Evolutionary conservation across 805 yeast genomes (phyloP).

Genomic region (Cyberlindnera americana): DNA sequence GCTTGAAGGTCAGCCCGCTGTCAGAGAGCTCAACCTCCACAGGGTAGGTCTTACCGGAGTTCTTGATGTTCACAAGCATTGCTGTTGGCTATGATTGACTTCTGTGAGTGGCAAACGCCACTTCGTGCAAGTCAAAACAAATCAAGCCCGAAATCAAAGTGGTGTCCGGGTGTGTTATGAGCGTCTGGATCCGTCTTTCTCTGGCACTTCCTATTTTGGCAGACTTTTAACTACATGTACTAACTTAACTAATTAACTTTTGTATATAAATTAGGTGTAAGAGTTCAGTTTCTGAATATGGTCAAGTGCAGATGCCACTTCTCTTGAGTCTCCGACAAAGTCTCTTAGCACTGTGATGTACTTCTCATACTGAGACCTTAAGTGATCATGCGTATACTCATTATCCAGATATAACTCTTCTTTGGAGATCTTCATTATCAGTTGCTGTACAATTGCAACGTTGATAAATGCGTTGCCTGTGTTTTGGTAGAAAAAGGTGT

Average conservation of each 20-base stretch:
- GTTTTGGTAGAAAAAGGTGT: constrained; percentile 13
- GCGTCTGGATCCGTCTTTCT: not conserved
- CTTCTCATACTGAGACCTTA: constrained; percentile 2
- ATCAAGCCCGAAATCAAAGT: too few relatives aligned
- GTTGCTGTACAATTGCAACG: constrained; percentile 21
- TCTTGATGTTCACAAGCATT: constrained; percentile 44
- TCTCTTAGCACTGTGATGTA: constrained; percentile 6
- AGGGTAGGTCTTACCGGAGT: constrained; percentile 65
- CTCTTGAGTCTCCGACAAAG: constrained; percentile 5
- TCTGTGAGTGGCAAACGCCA: too few relatives aligned
- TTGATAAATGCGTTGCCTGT: constrained; percentile 20
- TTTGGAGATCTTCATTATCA: constrained; percentile 17
- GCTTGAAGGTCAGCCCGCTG: constrained; percentile 55
- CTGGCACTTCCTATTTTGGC: not conserved
- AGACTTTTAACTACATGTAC: too few relatives aligned
- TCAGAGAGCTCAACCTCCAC: constrained; percentile 31
- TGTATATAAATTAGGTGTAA: not conserved
- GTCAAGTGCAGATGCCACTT: constrained; percentile 7
- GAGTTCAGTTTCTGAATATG: constrained; percentile 9
- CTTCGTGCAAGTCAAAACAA: too few relatives aligned
- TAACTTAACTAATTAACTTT: too few relatives aligned
- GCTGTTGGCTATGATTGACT: too few relatives aligned
- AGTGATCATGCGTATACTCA: constrained; percentile 9
- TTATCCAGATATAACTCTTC: constrained; percentile 21
- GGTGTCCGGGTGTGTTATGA: constrained; percentile 10